Percentiles rank a stretch among this genome's conserved stretches.
Conservation (phyloP, 2,329 filamentous ascomycete species). For the Aspergillus fumigatiaffinis region DNA sequence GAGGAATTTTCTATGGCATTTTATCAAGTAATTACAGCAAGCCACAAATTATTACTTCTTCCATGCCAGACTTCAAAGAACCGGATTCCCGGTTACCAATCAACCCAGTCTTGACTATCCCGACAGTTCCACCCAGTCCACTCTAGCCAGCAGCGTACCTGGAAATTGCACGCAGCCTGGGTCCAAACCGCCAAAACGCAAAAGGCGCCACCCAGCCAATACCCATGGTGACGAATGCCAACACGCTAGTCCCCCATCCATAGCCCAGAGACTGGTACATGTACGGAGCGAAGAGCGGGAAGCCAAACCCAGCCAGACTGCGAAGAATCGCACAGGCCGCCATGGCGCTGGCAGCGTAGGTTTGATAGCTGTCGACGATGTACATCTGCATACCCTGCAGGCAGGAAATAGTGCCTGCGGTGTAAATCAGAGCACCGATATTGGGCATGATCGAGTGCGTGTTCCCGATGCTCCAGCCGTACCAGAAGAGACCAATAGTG, state of each 20-base stretch:
- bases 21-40: too few relatives aligned
- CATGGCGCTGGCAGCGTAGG: constrained; percentile 39
- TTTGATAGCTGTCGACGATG: constrained; percentile 40
- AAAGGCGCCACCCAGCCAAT: constrained; percentile 40
- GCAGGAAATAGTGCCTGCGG: constrained; percentile 43
- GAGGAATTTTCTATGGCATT: too few relatives aligned
- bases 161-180: not conserved
- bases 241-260: constrained; percentile 40
- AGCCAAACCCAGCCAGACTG: constrained; percentile 38
- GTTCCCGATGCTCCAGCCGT: constrained; percentile 54
- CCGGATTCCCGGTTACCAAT: too few relatives aligned
- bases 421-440: constrained; percentile 50
- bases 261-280: constrained; percentile 36
- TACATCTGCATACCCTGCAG: constrained; percentile 47
- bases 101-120: too few relatives aligned
- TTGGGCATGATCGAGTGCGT: constrained; percentile 55
- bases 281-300: constrained; percentile 41
- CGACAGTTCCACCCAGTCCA: not conserved
- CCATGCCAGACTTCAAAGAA: too few relatives aligned
- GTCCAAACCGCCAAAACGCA: constrained; percentile 3
- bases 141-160: not conserved
- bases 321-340: constrained; percentile 35
- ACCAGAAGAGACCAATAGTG: constrained; percentile 53
- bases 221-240: constrained; percentile 35
- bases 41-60: too few relatives aligned